Evolutionary conservation across 2,329 filamentous ascomycete genomes (phyloP).

Genomic region (Dissoconium aciculare): DNA sequence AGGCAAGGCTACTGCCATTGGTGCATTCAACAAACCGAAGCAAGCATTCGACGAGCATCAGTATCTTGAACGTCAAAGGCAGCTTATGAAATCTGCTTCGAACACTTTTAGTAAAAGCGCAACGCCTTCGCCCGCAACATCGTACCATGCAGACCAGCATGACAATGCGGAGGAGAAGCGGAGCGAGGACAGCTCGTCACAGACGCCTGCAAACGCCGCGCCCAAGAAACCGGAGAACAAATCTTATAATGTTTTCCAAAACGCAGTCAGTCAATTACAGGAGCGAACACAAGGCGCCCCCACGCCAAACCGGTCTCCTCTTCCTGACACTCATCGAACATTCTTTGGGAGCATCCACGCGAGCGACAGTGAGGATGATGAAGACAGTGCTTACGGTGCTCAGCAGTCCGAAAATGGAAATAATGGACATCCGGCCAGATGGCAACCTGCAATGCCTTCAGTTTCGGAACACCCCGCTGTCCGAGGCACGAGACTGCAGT

Average conservation of each 20-base stretch:
- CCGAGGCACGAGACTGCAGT: slow-evolving; percentile 13
- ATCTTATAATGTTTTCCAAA: slow-evolving; percentile 33
- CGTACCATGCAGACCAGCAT: slow-evolving; percentile 15
- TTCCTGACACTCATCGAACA: slow-evolving; percentile 23
- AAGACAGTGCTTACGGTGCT: slow-evolving; percentile 15
- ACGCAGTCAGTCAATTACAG: slow-evolving; percentile 29
- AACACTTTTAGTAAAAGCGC: slow-evolving; percentile 10
- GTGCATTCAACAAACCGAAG: slow-evolving; percentile 55
- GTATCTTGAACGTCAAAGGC: slow-evolving; percentile 66
- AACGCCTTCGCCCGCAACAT: slow-evolving; percentile 7
- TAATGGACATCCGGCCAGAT: slow-evolving; percentile 16
- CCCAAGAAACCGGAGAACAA: slow-evolving; percentile 20
- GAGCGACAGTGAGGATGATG: slow-evolving; percentile 28
- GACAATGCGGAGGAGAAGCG: slow-evolving; percentile 13
- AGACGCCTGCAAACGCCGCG: slow-evolving; percentile 20
- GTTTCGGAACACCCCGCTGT: slow-evolving; percentile 25
- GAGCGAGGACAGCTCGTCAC: slow-evolving; percentile 12
- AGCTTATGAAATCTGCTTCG: slow-evolving; percentile 48
- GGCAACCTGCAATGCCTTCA: slow-evolving; percentile 20
- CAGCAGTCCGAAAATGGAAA: slow-evolving; percentile 11
- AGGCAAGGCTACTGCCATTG: slow-evolving; percentile 66
- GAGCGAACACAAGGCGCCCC: slow-evolving; percentile 4
- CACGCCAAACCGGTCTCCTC: slow-evolving; percentile 8
- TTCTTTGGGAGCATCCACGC: slow-evolving; percentile 27
- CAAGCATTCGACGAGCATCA: slow-evolving; percentile 72